A percentile compares a stretch with the other conserved stretches of the same genome.
Evolutionary conservation across 768 basidiomycete genomes (phyloP).

Genomic region (Fomitopsis pulvina): DNA sequence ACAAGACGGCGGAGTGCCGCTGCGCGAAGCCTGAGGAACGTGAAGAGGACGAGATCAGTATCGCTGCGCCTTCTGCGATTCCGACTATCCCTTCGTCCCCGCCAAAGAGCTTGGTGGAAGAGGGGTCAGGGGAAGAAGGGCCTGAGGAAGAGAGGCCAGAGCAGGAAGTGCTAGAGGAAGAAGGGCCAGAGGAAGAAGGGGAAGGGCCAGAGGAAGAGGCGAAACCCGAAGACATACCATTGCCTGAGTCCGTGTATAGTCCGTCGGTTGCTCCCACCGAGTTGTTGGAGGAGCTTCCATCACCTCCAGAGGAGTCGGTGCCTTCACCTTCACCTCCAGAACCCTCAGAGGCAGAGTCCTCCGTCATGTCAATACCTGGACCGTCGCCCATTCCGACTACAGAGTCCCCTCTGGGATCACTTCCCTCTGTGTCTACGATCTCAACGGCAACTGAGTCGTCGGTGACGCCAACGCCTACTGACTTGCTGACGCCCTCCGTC

Average conservation of each 20-base stretch:
- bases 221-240: slow-evolving; percentile 33
- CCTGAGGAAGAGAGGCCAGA: neutral
- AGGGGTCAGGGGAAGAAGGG: neutral
- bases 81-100: slow-evolving; percentile 24
- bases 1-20: slow-evolving; percentile 38
- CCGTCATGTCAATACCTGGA: slow-evolving; percentile 13
- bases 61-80: slow-evolving; percentile 21
- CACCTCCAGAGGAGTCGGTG: slow-evolving; percentile 19
- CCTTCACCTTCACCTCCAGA: slow-evolving; percentile 29
- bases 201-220: slow-evolving; percentile 8
- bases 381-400: slow-evolving; percentile 26
- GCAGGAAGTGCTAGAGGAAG: neutral
- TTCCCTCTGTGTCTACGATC: slow-evolving; percentile 28
- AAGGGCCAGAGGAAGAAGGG: slow-evolving; percentile 1
- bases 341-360: neutral
- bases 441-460: slow-evolving; percentile 40
- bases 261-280: slow-evolving; percentile 20
- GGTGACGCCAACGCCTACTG: slow-evolving; percentile 22
- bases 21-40: slow-evolving; percentile 17
- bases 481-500: slow-evolving; percentile 18
- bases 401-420: slow-evolving; percentile 23
- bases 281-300: slow-evolving; percentile 19
- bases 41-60: slow-evolving; percentile 15
- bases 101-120: slow-evolving; percentile 2
- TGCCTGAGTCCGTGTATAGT: slow-evolving; percentile 31